Evolutionary conservation across 2,329 filamentous ascomycete genomes (phyloP), one percentile per base, ranked within the genome.

Genomic region (Aureobasidium lini): DNA sequence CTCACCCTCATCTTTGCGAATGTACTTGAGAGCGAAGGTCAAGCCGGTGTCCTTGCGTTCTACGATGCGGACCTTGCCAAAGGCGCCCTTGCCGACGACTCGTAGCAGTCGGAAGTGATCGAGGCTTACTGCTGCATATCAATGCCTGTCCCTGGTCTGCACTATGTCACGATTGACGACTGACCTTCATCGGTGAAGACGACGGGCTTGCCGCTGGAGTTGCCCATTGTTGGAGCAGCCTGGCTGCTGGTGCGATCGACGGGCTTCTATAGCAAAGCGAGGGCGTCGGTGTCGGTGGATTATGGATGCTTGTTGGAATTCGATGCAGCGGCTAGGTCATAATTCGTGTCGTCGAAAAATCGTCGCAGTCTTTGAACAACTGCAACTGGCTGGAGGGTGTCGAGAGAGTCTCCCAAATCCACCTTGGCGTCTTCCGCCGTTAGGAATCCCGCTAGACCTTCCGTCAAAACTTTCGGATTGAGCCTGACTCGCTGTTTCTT

Each of bases 21-120:
- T 97, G 74, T 97, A 97, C 76, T 99, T 99, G 65, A 99, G 81
- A 46, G 94, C 94, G 75, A 99, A 99, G 2, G 92, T 93, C 68
- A 97, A 77, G 60, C 86, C 87, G 1, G 91, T 96, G 72, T 99
- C 94, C 76, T 97, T 97, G 66, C 92, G 85, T 80, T 99, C 94
- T 70, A 99, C 94, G 66, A 99, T 99, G 69, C 94, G 88, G 63
- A 99, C 94, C 77, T 99, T 99, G 69, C 94, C 94, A 79, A 99
- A 99, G 60, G 94, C 94, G 69, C 94, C 94, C 75, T 96, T 95
- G 65, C 94, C 94, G 66, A 99, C 94, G 64, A 99, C 94, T 71
- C 94, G 87, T 65, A 97, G 79, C 59, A 99, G 82, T 66, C 93
- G 89, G 75, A 99, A 99, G 76, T 99, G 94, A 71, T 96, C 96